phyloP scores from a whole-genome alignment of 495 filamentous ascomycete species.

The Penicillium roqueforti region DNA sequence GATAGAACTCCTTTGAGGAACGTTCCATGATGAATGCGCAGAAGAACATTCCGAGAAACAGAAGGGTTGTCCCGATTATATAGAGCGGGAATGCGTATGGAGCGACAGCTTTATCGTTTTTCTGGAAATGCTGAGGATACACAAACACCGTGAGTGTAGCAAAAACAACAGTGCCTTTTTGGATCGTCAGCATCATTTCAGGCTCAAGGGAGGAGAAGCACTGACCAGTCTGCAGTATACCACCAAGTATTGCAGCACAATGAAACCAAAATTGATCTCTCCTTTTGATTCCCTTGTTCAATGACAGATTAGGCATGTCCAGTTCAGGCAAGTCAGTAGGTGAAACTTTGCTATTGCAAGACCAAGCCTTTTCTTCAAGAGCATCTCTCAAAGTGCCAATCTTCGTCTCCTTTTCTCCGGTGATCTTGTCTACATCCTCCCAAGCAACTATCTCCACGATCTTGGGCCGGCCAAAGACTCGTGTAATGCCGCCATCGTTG shows the following conservation, averaged over 20 bases:
- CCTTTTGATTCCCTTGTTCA: conserved; percentile 44
- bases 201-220: background rate
- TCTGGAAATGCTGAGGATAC: conserved; percentile 27
- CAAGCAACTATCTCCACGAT: conserved; percentile 40
- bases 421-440: conserved; percentile 22
- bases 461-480: conserved; percentile 39
- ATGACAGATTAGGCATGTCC: conserved; percentile 44
- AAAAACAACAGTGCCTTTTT: conserved; percentile 30
- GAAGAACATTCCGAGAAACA: conserved; percentile 40
- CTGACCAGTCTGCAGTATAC: conserved; percentile 32
- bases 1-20: conserved; percentile 30
- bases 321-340: conserved; percentile 21
- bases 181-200: background rate
- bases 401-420: conserved; percentile 12
- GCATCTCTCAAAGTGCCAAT: conserved; percentile 33
- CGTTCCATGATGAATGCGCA: conserved; percentile 41
- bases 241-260: conserved; percentile 29
- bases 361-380: conserved; percentile 26
- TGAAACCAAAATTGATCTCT: conserved; percentile 33
- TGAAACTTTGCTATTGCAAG: background rate
- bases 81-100: conserved; percentile 41
- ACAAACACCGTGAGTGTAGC: conserved; percentile 33
- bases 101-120: conserved; percentile 26
- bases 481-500: conserved; percentile 39
- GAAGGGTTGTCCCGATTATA: conserved; percentile 30